Evolutionary conservation across 2,329 filamentous ascomycete species (phyloP).

Genomic region (Plectosphaerella sp.): DNA sequence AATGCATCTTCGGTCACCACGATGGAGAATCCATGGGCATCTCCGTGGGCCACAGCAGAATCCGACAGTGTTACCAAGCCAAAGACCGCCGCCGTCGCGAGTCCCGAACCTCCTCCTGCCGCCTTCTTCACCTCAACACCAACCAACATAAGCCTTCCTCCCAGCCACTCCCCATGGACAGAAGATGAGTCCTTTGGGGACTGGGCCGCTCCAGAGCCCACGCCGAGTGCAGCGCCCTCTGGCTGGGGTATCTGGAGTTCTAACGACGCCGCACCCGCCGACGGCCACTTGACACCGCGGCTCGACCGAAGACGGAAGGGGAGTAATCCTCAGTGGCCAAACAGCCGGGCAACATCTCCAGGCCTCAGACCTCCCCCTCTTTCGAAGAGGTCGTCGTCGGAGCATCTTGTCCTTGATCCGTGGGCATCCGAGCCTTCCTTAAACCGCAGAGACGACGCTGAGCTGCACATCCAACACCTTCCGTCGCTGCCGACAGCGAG

Average conservation of each 20-base stretch:
- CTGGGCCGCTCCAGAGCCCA: constrained; percentile 27
- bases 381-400: constrained; percentile 23
- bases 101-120: constrained; percentile 36
- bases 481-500: constrained; percentile 11
- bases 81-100: constrained; percentile 22
- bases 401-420: constrained; percentile 35
- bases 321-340: constrained; percentile 36
- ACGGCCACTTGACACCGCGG: constrained; percentile 20
- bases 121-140: constrained; percentile 32
- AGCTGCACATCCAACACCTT: constrained; percentile 12
- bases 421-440: constrained; percentile 29
- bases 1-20: constrained; percentile 7
- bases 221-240: constrained; percentile 11
- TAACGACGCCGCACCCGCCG: constrained; percentile 10
- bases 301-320: constrained; percentile 26
- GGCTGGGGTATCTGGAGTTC: constrained; percentile 25
- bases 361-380: constrained; percentile 22
- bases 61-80: constrained; percentile 23
- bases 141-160: constrained; percentile 15
- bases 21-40: constrained; percentile 63
- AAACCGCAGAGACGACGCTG: constrained; percentile 14
- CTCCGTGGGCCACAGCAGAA: constrained; percentile 50
- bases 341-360: constrained; percentile 29
- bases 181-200: constrained; percentile 31
- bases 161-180: constrained; percentile 34